Evolutionary conservation across 352 stramenopile species (phyloP).

Genomic region (Elongisporangium prolatum): DNA sequence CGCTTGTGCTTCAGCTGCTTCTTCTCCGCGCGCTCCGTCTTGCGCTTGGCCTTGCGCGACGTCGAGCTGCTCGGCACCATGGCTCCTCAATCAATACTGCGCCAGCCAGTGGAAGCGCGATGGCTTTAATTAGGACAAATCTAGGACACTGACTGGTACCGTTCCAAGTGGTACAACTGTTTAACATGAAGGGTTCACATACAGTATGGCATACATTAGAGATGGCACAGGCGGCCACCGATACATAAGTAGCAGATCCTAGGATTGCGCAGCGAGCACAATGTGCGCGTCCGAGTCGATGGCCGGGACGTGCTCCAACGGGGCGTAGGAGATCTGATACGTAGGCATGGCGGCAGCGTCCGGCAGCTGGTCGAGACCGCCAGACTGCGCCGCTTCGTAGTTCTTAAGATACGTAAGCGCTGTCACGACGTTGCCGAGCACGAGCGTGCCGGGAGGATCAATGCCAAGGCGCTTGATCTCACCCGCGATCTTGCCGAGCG

Average conservation of each 20-base stretch:
- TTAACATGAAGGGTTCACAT: background rate
- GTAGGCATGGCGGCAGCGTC: slow-evolving; percentile 16
- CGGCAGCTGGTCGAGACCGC: slow-evolving; percentile 7
- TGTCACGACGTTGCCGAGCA: slow-evolving; percentile 92
- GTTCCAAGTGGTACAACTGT: background rate
- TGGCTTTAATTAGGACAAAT: background rate
- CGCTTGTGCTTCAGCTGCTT: slow-evolving; percentile 69
- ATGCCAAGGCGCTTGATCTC: slow-evolving; percentile 84
- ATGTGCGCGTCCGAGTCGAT: slow-evolving; percentile 61
- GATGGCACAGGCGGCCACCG: background rate
- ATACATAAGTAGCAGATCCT: background rate
- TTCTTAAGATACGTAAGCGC: slow-evolving; percentile 63
- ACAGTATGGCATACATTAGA: background rate
- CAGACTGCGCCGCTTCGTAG: slow-evolving; percentile 43
- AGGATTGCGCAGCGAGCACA: slow-evolving; percentile 14
- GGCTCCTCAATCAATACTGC: background rate
- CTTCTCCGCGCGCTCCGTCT: slow-evolving; percentile 72
- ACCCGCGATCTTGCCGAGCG: slow-evolving; percentile 86
- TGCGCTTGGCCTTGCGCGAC: slow-evolving; percentile 76
- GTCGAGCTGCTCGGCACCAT: slow-evolving; percentile 21
- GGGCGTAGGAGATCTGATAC: slow-evolving; percentile 69
- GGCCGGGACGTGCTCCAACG: slow-evolving; percentile 37
- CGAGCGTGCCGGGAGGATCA: slow-evolving; percentile 89
- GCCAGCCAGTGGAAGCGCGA: slow-evolving; percentile 1
- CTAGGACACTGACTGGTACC: background rate